Evolutionary conservation across 2,329 filamentous ascomycete genomes (phyloP).

Genomic region (Reticulascus tulasneorum): DNA sequence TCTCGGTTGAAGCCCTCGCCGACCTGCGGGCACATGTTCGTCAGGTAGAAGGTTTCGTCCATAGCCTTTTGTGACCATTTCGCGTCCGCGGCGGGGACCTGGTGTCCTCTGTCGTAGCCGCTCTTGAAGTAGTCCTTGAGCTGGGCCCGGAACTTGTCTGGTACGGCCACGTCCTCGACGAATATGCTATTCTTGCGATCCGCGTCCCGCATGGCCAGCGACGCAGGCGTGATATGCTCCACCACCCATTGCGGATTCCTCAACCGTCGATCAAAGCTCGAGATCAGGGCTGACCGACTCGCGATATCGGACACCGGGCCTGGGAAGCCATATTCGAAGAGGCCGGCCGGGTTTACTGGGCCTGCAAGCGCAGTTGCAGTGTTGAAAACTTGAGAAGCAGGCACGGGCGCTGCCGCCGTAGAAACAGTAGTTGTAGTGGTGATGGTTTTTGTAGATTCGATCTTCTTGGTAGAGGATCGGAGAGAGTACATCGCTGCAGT

Average conservation of each 20-base stretch:
- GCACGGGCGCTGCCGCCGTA: constrained; percentile 36
- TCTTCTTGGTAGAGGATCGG: constrained; percentile 37
- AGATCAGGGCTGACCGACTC: constrained; percentile 71
- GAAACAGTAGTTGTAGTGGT: constrained; percentile 23
- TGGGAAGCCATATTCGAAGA: constrained; percentile 87
- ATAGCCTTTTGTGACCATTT: constrained; percentile 94
- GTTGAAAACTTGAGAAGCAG: constrained; percentile 54
- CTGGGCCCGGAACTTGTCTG: constrained; percentile 81
- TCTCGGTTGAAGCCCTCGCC: constrained; percentile 98
- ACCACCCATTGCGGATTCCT: constrained; percentile 93
- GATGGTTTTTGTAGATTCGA: constrained; percentile 25
- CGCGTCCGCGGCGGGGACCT: constrained; percentile 92
- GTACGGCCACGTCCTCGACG: constrained; percentile 74
- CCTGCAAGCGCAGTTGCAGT: constrained; percentile 26
- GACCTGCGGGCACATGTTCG: constrained; percentile 98
- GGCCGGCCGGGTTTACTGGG: constrained; percentile 68
- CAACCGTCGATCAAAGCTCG: constrained; percentile 83
- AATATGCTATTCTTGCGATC: constrained; percentile 84
- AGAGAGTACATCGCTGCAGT: constrained; percentile 66
- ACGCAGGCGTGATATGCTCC: constrained; percentile 92
- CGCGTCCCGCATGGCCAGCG: constrained; percentile 68
- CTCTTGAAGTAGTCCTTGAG: constrained; percentile 92
- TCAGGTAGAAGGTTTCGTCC: constrained; percentile 89
- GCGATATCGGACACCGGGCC: constrained; percentile 84
- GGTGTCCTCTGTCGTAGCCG: constrained; percentile 93